These are phyloP conservation scores for Kluyveromyces nonfermentans DNA, from an alignment of 805 yeast genomes.

Conservation along the genomic window DNA sequence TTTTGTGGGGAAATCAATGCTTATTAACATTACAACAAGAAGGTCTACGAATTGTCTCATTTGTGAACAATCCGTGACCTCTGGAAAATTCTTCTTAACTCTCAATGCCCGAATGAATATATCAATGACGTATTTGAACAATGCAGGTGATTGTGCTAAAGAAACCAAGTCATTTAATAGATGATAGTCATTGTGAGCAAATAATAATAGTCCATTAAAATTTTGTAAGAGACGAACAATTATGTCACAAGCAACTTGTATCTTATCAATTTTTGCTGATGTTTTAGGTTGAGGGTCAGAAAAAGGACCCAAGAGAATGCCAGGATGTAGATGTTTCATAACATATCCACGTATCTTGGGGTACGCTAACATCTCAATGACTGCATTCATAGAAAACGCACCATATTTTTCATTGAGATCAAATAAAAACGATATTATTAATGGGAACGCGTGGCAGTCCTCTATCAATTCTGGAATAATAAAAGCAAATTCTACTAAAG, in stretches of 20 bases:
- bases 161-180: slow-evolving; percentile 49
- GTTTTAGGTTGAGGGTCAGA: slow-evolving; percentile 48
- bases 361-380: slow-evolving; percentile 22
- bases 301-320: slow-evolving; percentile 56
- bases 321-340: slow-evolving; percentile 53
- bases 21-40: slow-evolving; percentile 44
- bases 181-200: slow-evolving; percentile 46
- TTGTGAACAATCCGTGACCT: slow-evolving; percentile 30
- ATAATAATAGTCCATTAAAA: slow-evolving; percentile 68
- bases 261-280: slow-evolving; percentile 41
- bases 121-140: slow-evolving; percentile 60
- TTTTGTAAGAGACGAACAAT: slow-evolving; percentile 54
- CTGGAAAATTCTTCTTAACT: slow-evolving; percentile 29
- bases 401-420: slow-evolving; percentile 20
- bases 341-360: slow-evolving; percentile 24
- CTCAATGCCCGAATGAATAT: slow-evolving; percentile 59
- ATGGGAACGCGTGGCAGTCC: slow-evolving; percentile 38
- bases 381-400: slow-evolving; percentile 21
- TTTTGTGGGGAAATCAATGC: slow-evolving; percentile 8
- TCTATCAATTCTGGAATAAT: slow-evolving; percentile 36
- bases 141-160: slow-evolving; percentile 50
- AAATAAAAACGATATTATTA: slow-evolving; percentile 27
- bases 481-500: slow-evolving; percentile 46
- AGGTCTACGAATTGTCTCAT: slow-evolving; percentile 61
- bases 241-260: slow-evolving; percentile 52